phyloP scores from a whole-genome alignment of 129 eudicot species.

The Oenanthe sinensis region DNA sequence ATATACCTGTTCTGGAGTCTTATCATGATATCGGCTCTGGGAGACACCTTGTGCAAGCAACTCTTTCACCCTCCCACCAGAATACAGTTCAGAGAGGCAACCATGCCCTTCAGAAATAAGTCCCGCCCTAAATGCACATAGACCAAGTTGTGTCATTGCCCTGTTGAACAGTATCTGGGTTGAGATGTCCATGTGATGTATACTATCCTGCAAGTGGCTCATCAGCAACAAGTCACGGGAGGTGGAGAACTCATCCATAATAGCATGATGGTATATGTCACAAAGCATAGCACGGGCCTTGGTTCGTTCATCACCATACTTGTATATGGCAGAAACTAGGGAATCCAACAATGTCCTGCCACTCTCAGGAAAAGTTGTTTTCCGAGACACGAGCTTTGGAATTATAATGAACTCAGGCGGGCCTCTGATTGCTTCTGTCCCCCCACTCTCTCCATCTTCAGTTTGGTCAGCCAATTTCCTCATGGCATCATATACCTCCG shows the following conservation, averaged over 20 bases:
- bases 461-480: conserved; percentile 61
- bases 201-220: conserved; percentile 94
- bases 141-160: conserved; percentile 90
- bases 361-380: conserved; percentile 63
- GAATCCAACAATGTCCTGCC: conserved; percentile 79
- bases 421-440: conserved; percentile 32
- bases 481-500: conserved; percentile 87
- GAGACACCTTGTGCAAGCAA: conserved; percentile 93
- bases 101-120: conserved; percentile 74
- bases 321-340: conserved; percentile 77
- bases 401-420: conserved; percentile 61
- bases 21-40: conserved; percentile 92
- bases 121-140: conserved; percentile 85
- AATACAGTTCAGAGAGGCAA: conserved; percentile 82
- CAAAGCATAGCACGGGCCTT: conserved; percentile 99
- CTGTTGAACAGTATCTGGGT: conserved; percentile 86
- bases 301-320: conserved; percentile 86
- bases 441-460: conserved; percentile 35
- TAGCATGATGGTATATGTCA: conserved; percentile 89
- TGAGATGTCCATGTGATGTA: conserved; percentile 88
- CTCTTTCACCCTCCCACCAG: conserved; percentile 97
- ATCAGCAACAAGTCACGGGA: conserved; percentile 80
- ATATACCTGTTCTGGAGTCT: conserved; percentile 88
- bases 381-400: conserved; percentile 71
- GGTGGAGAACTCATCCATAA: conserved; percentile 65